Base-by-base conservation (phyloP, 768 basidiomycete species). In the Tulasnella sp. region DNA sequence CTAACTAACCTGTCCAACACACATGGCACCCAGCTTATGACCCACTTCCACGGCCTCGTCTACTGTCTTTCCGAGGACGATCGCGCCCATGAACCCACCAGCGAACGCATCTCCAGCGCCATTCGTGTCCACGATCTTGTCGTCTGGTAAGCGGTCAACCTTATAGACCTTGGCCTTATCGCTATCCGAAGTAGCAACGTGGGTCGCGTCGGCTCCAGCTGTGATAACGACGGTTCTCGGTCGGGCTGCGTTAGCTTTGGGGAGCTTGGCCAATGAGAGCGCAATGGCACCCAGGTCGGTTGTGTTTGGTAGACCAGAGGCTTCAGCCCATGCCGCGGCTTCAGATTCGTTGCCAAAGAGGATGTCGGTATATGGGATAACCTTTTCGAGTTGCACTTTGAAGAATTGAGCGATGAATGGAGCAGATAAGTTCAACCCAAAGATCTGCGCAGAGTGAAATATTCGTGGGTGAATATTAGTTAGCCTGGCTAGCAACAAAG, bases 401-500 rank as follows among this genome's bases (percentile, higher is more conserved):
- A 97, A 97, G 80, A 96, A 95, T 73, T 92, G 85, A 56, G 88
- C 76, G 72, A 99, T 94, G 79, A 98, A 99, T 17, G 96, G 96
- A 2, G 96, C 96, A 8, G 92, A 95, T 67, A 99, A 79, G 77
- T 99, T 99, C 67, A 97, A 72, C 10, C 80, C 81, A 71, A 97
- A 94, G 62, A 84, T 84, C 91, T 93, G 65, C 19, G 43, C 21
- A 41, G 19, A 0, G 10, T 9, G n/a, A n/a, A n/a, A n/a, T n/a
- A n/a, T n/a, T n/a, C n/a, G n/a, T n/a, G n/a, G n/a, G n/a, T n/a
- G n/a, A n/a, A n/a, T n/a, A n/a, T n/a, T n/a, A n/a, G n/a, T n/a
- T n/a, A n/a, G n/a, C n/a, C n/a, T n/a, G n/a, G n/a, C n/a, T n/a
- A n/a, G n/a, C n/a, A n/a, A n/a, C n/a, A n/a, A n/a, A n/a, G n/a